Conservation (phyloP, 2,329 filamentous ascomycete genomes). For the Alternaria gaisen region DNA sequence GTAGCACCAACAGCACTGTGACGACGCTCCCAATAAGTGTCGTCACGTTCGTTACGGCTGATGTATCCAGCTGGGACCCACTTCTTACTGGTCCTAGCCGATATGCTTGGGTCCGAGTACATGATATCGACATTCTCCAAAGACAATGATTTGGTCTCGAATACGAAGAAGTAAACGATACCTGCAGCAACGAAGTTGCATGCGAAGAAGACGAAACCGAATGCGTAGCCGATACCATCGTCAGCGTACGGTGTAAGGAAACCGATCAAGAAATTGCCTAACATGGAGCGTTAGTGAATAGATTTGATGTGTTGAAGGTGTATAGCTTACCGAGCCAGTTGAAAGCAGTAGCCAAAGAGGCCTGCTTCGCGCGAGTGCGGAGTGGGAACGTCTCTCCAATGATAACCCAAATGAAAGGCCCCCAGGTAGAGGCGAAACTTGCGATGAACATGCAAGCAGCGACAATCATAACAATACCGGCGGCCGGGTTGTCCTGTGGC, state of each 20-base stretch:
- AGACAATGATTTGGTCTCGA: constrained; percentile 45
- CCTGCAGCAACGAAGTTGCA: constrained; percentile 44
- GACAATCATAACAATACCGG: constrained; percentile 75
- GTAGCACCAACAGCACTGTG: constrained; percentile 29
- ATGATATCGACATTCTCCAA: constrained; percentile 49
- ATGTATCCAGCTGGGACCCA: constrained; percentile 48
- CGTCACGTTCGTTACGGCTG: constrained; percentile 40
- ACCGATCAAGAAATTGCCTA: constrained; percentile 51
- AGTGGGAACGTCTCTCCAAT: constrained; percentile 48
- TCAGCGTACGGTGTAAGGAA: constrained; percentile 49
- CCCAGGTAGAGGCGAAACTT: constrained; percentile 73
- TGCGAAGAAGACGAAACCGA: constrained; percentile 49
- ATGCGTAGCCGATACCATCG: constrained; percentile 44
- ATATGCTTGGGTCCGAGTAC: constrained; percentile 43
- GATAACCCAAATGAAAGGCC: constrained; percentile 64
- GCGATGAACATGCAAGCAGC: constrained; percentile 78
- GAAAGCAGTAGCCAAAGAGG: constrained; percentile 44
- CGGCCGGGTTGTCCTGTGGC: constrained; percentile 48
- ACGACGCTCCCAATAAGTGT: constrained; percentile 38
- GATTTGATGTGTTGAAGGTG: not conserved
- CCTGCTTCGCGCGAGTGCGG: constrained; percentile 46
- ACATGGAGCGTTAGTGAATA: constrained; percentile 27
- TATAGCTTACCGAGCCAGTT: constrained; percentile 41
- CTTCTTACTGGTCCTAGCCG: constrained; percentile 42
- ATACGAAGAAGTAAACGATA: constrained; percentile 48